These are phyloP conservation scores for Blumeria graminis DNA, from an alignment of 2,329 filamentous ascomycete species.

Conservation along the genomic window DNA sequence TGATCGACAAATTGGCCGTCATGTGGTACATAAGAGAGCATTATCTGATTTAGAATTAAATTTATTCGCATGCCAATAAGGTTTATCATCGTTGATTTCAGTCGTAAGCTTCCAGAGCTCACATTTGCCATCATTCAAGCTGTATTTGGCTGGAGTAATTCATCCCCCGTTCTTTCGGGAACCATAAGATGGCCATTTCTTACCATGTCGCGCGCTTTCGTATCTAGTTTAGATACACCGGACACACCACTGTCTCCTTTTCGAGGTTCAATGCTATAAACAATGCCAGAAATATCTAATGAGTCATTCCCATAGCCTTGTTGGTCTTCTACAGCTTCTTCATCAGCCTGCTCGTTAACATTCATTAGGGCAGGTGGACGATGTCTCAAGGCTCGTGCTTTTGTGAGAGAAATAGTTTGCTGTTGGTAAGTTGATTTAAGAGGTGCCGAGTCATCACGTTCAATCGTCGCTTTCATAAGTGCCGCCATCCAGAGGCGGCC, in stretches of 20 bases:
- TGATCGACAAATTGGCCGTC: not conserved
- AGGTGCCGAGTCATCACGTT: slow-evolving; percentile 57
- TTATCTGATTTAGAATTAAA: not conserved
- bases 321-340: slow-evolving; percentile 12
- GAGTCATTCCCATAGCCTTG: slow-evolving; percentile 13
- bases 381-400: slow-evolving; percentile 70
- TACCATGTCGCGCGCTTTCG: not conserved
- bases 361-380: slow-evolving; percentile 75
- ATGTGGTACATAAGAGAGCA: not conserved
- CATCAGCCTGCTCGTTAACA: slow-evolving; percentile 23
- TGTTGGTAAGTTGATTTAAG: slow-evolving; percentile 89
- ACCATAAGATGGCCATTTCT: not conserved
- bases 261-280: slow-evolving; percentile 12
- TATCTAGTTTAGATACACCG: slow-evolving; percentile 12
- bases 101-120: not conserved
- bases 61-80: not conserved
- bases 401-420: slow-evolving; percentile 79
- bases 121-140: not conserved
- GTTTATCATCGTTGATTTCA: not conserved
- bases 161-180: not conserved
- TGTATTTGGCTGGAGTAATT: not conserved
- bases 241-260: slow-evolving; percentile 15
- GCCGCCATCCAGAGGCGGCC: slow-evolving; percentile 96
- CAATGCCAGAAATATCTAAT: slow-evolving; percentile 13
- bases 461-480: slow-evolving; percentile 95